These are phyloP conservation scores for Penicillium manginii DNA, from an alignment of 495 filamentous ascomycete species.

Conservation along the genomic window DNA sequence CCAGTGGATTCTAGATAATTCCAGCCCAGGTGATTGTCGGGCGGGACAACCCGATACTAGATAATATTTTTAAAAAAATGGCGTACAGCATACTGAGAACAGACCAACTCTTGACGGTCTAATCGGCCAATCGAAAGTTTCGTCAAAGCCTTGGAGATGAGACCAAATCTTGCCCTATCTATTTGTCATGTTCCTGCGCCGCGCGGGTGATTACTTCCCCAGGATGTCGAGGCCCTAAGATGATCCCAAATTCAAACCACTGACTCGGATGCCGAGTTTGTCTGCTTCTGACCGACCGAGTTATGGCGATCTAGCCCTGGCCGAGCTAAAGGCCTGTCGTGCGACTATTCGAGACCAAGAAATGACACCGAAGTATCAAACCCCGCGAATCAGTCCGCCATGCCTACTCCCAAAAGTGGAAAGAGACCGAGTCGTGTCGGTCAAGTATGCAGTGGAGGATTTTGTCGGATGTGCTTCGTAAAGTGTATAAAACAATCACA, in stretches of 20 bases:
- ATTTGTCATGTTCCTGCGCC: conserved; percentile 16
- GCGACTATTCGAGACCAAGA: neutral
- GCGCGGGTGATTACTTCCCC: conserved; percentile 10
- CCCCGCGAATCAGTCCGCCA: conserved; percentile 4
- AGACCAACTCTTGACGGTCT: conserved; percentile 10
- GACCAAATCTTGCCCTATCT: neutral
- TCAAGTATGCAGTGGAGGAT: neutral
- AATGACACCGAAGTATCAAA: conserved; percentile 1
- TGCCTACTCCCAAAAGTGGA: neutral
- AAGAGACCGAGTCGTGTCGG: neutral
- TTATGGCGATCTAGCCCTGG: neutral
- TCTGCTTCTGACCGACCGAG: conserved; percentile 3
- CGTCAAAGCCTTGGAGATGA: neutral
- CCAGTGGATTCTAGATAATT: neutral
- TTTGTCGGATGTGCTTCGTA: neutral
- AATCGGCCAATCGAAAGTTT: neutral
- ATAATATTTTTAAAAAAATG: neutral
- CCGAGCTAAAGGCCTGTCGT: conserved; percentile 1
- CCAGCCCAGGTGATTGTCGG: neutral
- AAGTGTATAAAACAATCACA: neutral
- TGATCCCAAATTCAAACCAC: conserved; percentile 1
- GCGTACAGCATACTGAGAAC: neutral
- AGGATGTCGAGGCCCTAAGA: conserved; percentile 7
- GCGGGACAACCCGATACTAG: neutral
- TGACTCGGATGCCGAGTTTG: conserved; percentile 10